Evolutionary conservation across 768 basidiomycete genomes (phyloP), one percentile per base, ranked within the genome.

Genomic region (Thelephora ganbajun): DNA sequence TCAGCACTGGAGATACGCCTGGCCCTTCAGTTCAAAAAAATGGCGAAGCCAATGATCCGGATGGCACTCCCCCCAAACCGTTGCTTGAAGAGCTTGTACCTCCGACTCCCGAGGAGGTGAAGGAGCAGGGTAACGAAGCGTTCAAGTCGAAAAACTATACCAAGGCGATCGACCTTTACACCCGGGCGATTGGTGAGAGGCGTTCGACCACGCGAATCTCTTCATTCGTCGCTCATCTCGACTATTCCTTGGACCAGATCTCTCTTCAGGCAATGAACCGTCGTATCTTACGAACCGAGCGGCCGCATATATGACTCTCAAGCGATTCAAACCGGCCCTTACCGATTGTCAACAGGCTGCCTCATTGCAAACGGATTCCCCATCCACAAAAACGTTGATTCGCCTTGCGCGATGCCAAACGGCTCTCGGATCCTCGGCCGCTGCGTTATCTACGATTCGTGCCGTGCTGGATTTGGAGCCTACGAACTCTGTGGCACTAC

Each of bases 281-380:
- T 72, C 83, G 2, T 92, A 83, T 58, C 68, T 82, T 51, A 86
- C 87, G 0, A 93, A 93, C 61, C 79, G 89, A 23, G 89, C 90
- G 0, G 89, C 90, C 0, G 80, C 88, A 2, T 76, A 81, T 59
- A 92, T 93, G 76, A 76, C 79, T 0, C 59, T 85, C 45, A 89
- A 90, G 59, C 76, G 76, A 33, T 92, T 83, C 69, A 70, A 77
- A 30, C 64, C 68, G 0, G 90, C 90, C 0, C 68, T 91, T 14
- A 72, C 71, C 34, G 89, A 93, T 58, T 91, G 87, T 57, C 87
- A 87, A 60, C 69, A 69, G 33, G 89, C 88, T 3, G 70, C 74
- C 0, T 62, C 75, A 0, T 66, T 89, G 5, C 85, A 90, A 63
- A 61, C 78, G 6, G 59, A 53, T 6, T 57, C 66, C 11, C 83